A percentile compares a stretch with the other conserved stretches of the same genome.
phyloP scores from a whole-genome alignment of 1,284 basidiomycete genomes.

The Cutaneotrichosporon cavernicola region DNA sequence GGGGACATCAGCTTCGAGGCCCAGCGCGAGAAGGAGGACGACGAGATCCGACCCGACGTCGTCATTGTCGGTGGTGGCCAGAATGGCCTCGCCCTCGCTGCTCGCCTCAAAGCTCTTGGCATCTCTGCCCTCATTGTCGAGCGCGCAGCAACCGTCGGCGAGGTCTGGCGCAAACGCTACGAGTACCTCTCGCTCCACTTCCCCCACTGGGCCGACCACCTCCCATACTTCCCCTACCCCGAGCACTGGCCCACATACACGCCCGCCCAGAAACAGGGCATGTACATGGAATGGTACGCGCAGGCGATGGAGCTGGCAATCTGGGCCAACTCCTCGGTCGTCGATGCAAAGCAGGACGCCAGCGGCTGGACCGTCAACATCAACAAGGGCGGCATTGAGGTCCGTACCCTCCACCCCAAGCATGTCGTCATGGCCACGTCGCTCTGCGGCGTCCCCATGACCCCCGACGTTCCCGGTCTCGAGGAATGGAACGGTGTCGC shows the following conservation, averaged over 20 bases:
- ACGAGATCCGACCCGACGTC: slow-evolving; percentile 54
- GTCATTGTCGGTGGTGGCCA: slow-evolving; percentile 56
- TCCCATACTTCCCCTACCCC: slow-evolving; percentile 57
- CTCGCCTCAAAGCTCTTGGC: slow-evolving; percentile 52
- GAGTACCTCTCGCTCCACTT: slow-evolving; percentile 64
- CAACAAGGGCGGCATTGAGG: slow-evolving; percentile 49
- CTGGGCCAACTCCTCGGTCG: slow-evolving; percentile 56
- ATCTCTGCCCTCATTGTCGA: slow-evolving; percentile 52
- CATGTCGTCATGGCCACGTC: slow-evolving; percentile 41
- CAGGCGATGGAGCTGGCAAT: slow-evolving; percentile 40
- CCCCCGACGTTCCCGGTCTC: slow-evolving; percentile 34
- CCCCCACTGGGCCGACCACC: slow-evolving; percentile 56
- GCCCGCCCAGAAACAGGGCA: slow-evolving; percentile 55
- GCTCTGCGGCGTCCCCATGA: slow-evolving; percentile 29
- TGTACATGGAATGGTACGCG: slow-evolving; percentile 44
- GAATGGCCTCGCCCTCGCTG: slow-evolving; percentile 51
- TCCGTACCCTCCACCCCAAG: slow-evolving; percentile 57
- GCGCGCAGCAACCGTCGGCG: slow-evolving; percentile 48
- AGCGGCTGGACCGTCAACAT: slow-evolving; percentile 60
- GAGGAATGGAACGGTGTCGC: slow-evolving; percentile 55
- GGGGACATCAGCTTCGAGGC: slow-evolving; percentile 23
- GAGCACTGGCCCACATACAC: slow-evolving; percentile 62
- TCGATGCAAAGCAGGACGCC: slow-evolving; percentile 54
- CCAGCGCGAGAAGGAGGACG: slow-evolving; percentile 21
- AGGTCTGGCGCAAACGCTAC: slow-evolving; percentile 58